Conservation (phyloP, 257 asterid genomes). For the Mitragyna speciosa region DNA sequence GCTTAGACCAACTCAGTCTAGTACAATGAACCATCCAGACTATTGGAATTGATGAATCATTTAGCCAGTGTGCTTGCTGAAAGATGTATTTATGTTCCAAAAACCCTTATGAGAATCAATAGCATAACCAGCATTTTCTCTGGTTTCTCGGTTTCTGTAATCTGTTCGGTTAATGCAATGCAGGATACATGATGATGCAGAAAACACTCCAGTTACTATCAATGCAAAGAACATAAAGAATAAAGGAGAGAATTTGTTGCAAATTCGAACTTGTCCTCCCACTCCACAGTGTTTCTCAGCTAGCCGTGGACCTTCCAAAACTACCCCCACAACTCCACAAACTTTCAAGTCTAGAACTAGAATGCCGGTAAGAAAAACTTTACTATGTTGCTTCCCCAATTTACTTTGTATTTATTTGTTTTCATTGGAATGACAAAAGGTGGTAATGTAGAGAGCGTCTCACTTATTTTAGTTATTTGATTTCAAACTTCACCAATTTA, state of each 20-base stretch:
- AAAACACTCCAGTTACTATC: constrained; percentile 68
- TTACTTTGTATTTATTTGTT: not conserved
- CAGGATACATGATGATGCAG: constrained; percentile 70
- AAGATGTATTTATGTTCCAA: not conserved
- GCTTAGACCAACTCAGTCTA: not conserved
- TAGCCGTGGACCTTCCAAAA: constrained; percentile 31
- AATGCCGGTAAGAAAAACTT: constrained; percentile 45
- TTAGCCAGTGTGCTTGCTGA: not conserved
- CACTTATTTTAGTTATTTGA: not conserved
- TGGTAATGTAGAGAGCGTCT: not conserved
- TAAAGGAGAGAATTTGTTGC: constrained; percentile 37
- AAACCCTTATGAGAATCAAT: not conserved
- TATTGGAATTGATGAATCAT: not conserved
- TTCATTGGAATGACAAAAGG: not conserved
- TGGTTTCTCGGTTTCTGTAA: not conserved
- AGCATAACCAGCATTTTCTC: not conserved
- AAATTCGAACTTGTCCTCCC: constrained; percentile 85
- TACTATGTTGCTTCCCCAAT: not conserved
- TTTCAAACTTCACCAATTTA: not conserved
- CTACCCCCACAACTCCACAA: constrained; percentile 38
- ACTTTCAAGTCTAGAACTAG: constrained; percentile 47
- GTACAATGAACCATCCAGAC: not conserved
- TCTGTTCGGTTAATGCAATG: constrained; percentile 7
- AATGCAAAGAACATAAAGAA: constrained; percentile 52
- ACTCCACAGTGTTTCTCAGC: constrained; percentile 96